Percentiles rank a stretch among this genome's conserved stretches.
Conservation (phyloP, 2,329 filamentous ascomycete species). For the Zasmidium cellare region DNA sequence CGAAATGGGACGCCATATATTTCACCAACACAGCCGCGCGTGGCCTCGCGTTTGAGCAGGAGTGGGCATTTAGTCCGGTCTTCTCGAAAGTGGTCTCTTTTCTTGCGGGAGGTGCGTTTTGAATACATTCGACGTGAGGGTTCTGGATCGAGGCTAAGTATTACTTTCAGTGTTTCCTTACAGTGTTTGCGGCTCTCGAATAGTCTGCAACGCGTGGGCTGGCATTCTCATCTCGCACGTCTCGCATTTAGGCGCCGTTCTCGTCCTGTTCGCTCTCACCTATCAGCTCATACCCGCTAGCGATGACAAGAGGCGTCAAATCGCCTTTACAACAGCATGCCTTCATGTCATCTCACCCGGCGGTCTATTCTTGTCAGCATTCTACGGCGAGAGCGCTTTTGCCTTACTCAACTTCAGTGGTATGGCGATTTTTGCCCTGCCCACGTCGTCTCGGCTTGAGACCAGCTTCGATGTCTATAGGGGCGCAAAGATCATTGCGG, state of each 20-base stretch:
- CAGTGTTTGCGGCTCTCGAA: slow-evolving; percentile 13
- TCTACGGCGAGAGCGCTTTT: slow-evolving; percentile 80
- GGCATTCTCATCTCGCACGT: slow-evolving; percentile 69
- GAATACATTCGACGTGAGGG: not conserved
- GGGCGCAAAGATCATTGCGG: slow-evolving; percentile 29
- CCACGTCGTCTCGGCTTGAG: slow-evolving; percentile 6
- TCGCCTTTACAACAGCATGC: slow-evolving; percentile 67
- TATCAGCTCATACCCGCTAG: slow-evolving; percentile 53
- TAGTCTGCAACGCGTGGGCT: slow-evolving; percentile 47
- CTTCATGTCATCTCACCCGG: slow-evolving; percentile 85
- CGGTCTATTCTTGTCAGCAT: slow-evolving; percentile 83
- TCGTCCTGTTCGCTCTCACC: slow-evolving; percentile 70
- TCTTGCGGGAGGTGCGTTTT: slow-evolving; percentile 44
- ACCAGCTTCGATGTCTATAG: slow-evolving; percentile 16
- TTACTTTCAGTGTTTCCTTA: slow-evolving; percentile 21
- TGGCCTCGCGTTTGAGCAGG: slow-evolving; percentile 74
- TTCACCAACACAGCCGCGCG: slow-evolving; percentile 63
- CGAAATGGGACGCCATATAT: slow-evolving; percentile 81
- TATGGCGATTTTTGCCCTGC: slow-evolving; percentile 64
- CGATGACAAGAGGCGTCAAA: slow-evolving; percentile 33
- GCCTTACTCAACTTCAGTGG: slow-evolving; percentile 75
- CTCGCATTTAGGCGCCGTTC: slow-evolving; percentile 74
- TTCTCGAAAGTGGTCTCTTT: slow-evolving; percentile 48
- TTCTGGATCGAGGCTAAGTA: slow-evolving; percentile 29
- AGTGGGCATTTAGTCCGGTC: slow-evolving; percentile 76